These are phyloP conservation scores for Botrytis medusae DNA, from an alignment of 2,329 filamentous ascomycete species.

Conservation along the genomic window DNA sequence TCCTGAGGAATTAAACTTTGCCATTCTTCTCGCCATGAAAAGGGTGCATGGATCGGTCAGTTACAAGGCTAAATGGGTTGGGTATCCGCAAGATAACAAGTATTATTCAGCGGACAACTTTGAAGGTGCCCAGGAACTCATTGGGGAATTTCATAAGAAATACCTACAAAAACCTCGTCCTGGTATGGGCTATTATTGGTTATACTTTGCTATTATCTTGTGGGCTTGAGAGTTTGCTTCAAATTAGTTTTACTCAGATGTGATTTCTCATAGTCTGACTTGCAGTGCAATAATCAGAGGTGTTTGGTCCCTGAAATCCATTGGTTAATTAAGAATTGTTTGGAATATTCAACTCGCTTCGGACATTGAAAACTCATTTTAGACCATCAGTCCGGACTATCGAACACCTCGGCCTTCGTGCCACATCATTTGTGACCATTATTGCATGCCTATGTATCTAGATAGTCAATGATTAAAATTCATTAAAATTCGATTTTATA, in stretches of 20 bases:
- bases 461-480: not conserved
- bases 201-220: not conserved
- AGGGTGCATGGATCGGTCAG: too few species aligned
- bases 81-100: not conserved
- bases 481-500: too few species aligned
- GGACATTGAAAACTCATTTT: not conserved
- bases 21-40: not conserved
- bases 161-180: not conserved
- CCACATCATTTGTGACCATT: not conserved
- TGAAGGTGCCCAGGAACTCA: not conserved
- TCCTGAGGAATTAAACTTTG: too few species aligned
- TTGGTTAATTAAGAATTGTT: not conserved
- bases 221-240: not conserved
- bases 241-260: too few species aligned
- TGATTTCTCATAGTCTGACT: rapidly evolving
- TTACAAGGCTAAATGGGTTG: not conserved
- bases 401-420: not conserved
- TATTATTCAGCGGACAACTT: not conserved
- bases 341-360: not conserved
- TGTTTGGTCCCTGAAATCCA: rapidly evolving
- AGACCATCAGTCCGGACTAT: not conserved
- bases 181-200: not conserved
- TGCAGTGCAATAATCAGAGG: not conserved
- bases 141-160: not conserved
- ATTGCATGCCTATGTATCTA: not conserved